A percentile compares a stretch with the other conserved stretches of the same genome.
Conservation (phyloP, 306 rosid species). For the Aeschynomene evenia region DNA sequence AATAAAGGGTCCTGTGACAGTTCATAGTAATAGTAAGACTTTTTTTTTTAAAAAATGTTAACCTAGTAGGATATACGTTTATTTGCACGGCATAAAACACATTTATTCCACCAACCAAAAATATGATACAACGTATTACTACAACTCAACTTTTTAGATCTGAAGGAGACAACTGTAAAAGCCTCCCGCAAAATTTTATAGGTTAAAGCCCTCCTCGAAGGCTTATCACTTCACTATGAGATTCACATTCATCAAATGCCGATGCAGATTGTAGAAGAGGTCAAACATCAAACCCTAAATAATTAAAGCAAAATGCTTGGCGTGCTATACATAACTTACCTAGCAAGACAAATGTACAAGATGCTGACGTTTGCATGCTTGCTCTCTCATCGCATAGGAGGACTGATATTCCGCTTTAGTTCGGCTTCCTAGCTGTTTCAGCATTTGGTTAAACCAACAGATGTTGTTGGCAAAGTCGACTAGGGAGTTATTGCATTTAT, state of each 20-base stretch:
- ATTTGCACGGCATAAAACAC: background rate
- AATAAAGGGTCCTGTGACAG: background rate
- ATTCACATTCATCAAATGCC: constrained; percentile 16
- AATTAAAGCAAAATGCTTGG: constrained; percentile 1
- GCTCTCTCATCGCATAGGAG: constrained; percentile 19
- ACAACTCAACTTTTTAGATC: background rate
- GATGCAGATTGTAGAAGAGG: constrained; percentile 1
- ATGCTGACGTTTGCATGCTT: constrained; percentile 8
- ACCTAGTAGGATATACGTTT: background rate
- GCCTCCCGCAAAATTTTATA: constrained; percentile 23
- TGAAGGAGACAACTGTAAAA: background rate
- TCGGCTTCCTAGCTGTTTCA: constrained; percentile 19
- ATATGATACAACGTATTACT: background rate
- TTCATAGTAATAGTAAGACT: too few species aligned
- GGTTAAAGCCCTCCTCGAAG: background rate
- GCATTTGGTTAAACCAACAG: constrained; percentile 12
- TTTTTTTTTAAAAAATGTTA: background rate
- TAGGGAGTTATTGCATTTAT: constrained; percentile 27
- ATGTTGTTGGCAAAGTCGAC: constrained; percentile 25
- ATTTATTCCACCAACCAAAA: background rate
- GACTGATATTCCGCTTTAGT: constrained; percentile 7
- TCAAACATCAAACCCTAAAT: constrained; percentile 7
- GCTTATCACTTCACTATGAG: constrained; percentile 11
- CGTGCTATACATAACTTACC: constrained; percentile 20
- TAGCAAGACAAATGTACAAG: constrained; percentile 17